These are phyloP conservation scores for Solanum habrochaites DNA, from an alignment of 257 asterid species.

Conservation along the genomic window DNA sequence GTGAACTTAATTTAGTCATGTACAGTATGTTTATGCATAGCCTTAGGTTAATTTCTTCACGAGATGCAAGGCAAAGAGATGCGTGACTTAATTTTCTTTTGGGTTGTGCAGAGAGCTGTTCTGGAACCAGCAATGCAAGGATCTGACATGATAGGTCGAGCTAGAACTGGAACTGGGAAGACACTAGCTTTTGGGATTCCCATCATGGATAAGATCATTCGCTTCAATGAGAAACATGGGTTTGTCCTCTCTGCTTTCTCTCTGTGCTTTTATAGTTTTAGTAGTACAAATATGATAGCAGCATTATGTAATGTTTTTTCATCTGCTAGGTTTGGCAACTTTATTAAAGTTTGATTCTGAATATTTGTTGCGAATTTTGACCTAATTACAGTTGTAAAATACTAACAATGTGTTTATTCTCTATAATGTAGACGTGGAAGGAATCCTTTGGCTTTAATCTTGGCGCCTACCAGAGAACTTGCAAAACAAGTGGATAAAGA, in stretches of 20 bases:
- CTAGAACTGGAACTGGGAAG: conserved; percentile 95
- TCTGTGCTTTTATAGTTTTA: neutral
- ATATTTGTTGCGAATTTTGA: neutral
- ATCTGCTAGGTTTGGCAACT: neutral
- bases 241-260: conserved; percentile 9
- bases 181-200: conserved; percentile 96
- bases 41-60: neutral
- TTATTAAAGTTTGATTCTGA: neutral
- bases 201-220: conserved; percentile 69
- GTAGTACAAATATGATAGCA: neutral
- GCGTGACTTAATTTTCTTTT: neutral
- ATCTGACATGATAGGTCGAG: conserved; percentile 89
- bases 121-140: conserved; percentile 95
- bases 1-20: neutral
- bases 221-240: conserved; percentile 78
- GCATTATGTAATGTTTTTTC: neutral
- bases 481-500: conserved; percentile 90
- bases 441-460: conserved; percentile 61
- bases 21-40: neutral
- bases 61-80: neutral
- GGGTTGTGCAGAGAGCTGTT: conserved; percentile 62
- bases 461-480: conserved; percentile 97
- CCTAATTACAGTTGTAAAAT: neutral
- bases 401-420: neutral
- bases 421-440: conserved; percentile 50